These are phyloP conservation scores for Ustanciosporium gigantosporum DNA, from an alignment of 1,284 basidiomycete species.

Conservation along the genomic window DNA sequence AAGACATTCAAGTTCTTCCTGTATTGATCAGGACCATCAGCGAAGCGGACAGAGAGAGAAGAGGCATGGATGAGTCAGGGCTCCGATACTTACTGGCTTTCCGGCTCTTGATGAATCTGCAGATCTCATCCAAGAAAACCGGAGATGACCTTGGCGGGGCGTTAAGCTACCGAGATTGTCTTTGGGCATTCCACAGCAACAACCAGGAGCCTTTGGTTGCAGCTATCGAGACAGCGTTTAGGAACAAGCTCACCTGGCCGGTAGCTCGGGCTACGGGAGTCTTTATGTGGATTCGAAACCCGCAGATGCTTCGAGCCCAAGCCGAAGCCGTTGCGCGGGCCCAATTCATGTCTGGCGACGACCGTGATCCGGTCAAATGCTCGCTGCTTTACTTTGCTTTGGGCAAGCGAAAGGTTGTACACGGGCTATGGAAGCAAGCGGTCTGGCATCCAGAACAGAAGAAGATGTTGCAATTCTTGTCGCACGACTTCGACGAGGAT, in stretches of 20 bases:
- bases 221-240: conserved; percentile 73
- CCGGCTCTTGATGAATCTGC: conserved; percentile 18
- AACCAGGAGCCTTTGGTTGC: conserved; percentile 80
- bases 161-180: conserved; percentile 83
- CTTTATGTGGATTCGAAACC: conserved; percentile 76
- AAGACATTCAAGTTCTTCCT: conserved; percentile 77
- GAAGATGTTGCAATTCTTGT: conserved; percentile 87
- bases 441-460: conserved; percentile 88
- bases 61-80: conserved; percentile 84
- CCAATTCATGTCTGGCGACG: conserved; percentile 73
- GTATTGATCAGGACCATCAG: conserved; percentile 81
- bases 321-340: conserved; percentile 90
- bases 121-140: background rate
- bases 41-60: conserved; percentile 85
- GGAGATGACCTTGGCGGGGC: conserved; percentile 61
- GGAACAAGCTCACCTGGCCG: conserved; percentile 81
- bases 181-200: conserved; percentile 94
- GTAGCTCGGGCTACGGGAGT: conserved; percentile 84
- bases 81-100: conserved; percentile 61
- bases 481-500: conserved; percentile 82
- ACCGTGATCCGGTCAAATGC: conserved; percentile 80
- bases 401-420: conserved; percentile 85
- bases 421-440: conserved; percentile 92
- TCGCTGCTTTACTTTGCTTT: conserved; percentile 93
- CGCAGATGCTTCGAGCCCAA: conserved; percentile 69